A percentile compares a stretch with the other conserved stretches of the same genome.
Evolutionary conservation across 2,329 filamentous ascomycete genomes (phyloP).

Genomic region (Sporothrix euskadiensis): DNA sequence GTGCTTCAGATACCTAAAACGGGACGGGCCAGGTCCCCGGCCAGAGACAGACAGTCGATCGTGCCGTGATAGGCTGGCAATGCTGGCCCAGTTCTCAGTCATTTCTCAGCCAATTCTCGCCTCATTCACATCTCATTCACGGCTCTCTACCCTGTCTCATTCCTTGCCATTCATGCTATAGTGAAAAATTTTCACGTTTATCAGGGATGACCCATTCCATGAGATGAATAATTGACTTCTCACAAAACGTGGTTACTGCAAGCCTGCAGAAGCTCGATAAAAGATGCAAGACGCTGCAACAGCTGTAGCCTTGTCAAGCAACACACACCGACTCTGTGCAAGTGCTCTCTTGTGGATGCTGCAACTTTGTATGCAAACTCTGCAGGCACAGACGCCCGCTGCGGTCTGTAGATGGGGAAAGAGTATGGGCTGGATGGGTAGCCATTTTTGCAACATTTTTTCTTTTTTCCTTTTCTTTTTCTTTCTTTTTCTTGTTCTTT

Average conservation of each 20-base stretch:
- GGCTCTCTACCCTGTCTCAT: background rate
- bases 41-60: background rate
- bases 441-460: background rate
- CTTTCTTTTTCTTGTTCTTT: background rate
- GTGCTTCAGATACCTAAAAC: conserved; percentile 15
- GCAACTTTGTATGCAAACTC: background rate
- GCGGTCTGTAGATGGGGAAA: background rate
- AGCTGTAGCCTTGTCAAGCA: background rate
- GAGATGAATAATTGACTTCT: background rate
- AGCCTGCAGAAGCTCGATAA: background rate
- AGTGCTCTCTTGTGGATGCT: background rate
- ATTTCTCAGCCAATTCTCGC: background rate
- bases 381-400: conserved; percentile 9
- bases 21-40: background rate
- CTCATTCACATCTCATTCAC: background rate
- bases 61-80: conserved; percentile 2
- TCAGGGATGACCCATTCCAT: background rate
- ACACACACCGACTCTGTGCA: conserved; percentile 9
- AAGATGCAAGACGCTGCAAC: background rate
- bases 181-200: conserved; percentile 2
- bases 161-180: background rate
- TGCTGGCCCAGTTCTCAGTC: background rate
- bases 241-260: background rate
- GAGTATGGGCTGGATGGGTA: background rate
- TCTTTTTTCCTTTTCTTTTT: background rate